Percentiles rank a stretch among this genome's conserved stretches.
Evolutionary conservation across 2,329 filamentous ascomycete genomes (phyloP).

Genomic region (Hymenoscyphus scutula): DNA sequence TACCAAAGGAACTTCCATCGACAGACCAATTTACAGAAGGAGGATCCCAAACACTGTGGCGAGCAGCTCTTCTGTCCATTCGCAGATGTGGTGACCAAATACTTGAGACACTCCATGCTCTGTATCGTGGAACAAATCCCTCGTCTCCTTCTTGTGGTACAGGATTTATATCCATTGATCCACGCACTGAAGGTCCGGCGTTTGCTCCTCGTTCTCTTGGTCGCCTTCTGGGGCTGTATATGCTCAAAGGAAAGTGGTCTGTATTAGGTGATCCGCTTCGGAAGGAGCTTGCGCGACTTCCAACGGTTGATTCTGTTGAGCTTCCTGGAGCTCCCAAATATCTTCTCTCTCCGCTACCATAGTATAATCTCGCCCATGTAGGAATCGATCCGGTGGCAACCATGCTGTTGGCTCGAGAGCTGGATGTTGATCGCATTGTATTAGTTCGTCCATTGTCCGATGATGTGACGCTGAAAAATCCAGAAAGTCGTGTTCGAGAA

Average conservation of each 20-base stretch:
- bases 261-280: slow-evolving; percentile 49
- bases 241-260: slow-evolving; percentile 46
- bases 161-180: slow-evolving; percentile 47
- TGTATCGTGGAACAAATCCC: slow-evolving; percentile 22
- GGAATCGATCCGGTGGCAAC: slow-evolving; percentile 42
- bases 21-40: slow-evolving; percentile 66
- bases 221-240: slow-evolving; percentile 47
- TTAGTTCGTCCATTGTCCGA: slow-evolving; percentile 41
- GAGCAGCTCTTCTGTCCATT: slow-evolving; percentile 57
- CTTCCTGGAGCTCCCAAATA: slow-evolving; percentile 43
- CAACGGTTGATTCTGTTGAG: slow-evolving; percentile 33
- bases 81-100: slow-evolving; percentile 74
- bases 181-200: slow-evolving; percentile 32
- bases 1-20: slow-evolving; percentile 59
- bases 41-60: slow-evolving; percentile 67
- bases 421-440: slow-evolving; percentile 36
- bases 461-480: slow-evolving; percentile 47
- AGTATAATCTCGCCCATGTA: slow-evolving; percentile 61
- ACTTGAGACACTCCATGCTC: slow-evolving; percentile 56
- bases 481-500: slow-evolving; percentile 53
- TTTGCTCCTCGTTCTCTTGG: slow-evolving; percentile 39
- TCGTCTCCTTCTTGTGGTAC: slow-evolving; percentile 26
- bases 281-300: slow-evolving; percentile 47
- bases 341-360: slow-evolving; percentile 61
- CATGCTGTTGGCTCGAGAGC: slow-evolving; percentile 45